Base-by-base conservation (phyloP, 805 yeast genomes). In the Lipomyces sp. region DNA sequence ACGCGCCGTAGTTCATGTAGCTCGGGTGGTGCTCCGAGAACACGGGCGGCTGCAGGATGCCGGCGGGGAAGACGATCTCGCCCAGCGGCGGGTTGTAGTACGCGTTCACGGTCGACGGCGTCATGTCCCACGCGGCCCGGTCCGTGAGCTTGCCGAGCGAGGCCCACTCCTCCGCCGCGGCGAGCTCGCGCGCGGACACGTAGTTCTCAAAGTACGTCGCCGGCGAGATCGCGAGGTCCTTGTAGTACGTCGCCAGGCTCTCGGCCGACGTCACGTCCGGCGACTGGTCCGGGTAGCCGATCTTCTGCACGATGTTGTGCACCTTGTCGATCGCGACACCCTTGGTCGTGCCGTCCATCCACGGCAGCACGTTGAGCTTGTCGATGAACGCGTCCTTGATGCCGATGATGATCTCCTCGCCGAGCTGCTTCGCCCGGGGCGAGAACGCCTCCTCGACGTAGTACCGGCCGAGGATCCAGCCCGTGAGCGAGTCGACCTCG, bases 51-150 rank as follows among this genome's bases (percentile, higher is more conserved):
- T 53, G 58, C 19, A 55, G 39, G 35, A 55, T 55, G 24, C 59
- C 59, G 21, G 59, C 59, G 11, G 59, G 59, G 50, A 55, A 55
- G 22, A 55, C 59, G 40, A 55, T 53, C 50, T 55, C 59, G 34
- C 58, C 58, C 16, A 53, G 47, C 4, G 55, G 55, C 24, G 59
- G 59, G 45, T 55, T 55, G 48, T 55, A 55, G 47, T 55, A 55
- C 21, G 59, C 59, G 48, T 55, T 55, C 24, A 55, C 59, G n/a
- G 59, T 55, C 2, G 58, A 38, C 2, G 59, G 59, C 8, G 59
- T 54, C 59, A 55, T 55, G 22, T 37, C 55, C 59, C 59, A 55
- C 21, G 49, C 55, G 21, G 55, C 59, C 11, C 58, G 54, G 21
- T 55, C 59, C 16, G 55, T 49, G 10, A 39, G 40, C 29, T 55